Base-by-base conservation (phyloP, 257 asterid genomes). In the Fraxinus quadrangulata region DNA sequence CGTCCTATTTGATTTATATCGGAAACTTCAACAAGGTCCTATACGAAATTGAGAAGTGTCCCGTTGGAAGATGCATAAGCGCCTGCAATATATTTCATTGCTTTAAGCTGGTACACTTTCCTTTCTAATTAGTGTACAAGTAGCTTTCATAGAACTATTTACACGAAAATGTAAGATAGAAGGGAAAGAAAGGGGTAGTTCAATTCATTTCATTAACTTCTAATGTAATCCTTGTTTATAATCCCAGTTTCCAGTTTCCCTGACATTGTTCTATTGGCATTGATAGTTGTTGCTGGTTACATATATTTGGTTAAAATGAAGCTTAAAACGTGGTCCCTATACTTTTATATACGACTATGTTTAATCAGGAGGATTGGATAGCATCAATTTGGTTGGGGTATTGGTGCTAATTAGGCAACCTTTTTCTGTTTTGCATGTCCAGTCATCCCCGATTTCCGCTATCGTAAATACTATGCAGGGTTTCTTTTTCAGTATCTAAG, bases 151-250 rank as follows among this genome's bases (percentile, higher is more conserved):
- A 42, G 49, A 42, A 42, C 49, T 42, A 42, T 42, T 42, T 2
- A 10, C 16, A 11, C 10, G 14, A 40, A 40, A 69, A n/a, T 79
- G 82, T 81, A 76, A 81, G 80, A 81, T 78, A 81, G 83, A 74
- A 26, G 14, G 47, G 47, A 40, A 40, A 40, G 47, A 9, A 71
- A 56, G 75, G 74, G 26, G 68, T 75, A 73, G 84, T 77, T 81
- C 67, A 67, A 79, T 21, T 63, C 31, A 63, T 63, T 63, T 63
- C 7, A 63, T 63, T 26, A 21, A 63, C 34, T 24, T 63, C 17
- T 24, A 1, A 5, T 54, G 63, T 6, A 16, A 54, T 54, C 63
- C 63, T 54, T 63, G 31, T 21, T 24, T 24, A 24, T 63, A 63
- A 23, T 24, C 68, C 33, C 19, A 63, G 17, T 63, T 63, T 63